A percentile compares a stretch with the other conserved stretches of the same genome.
These are phyloP conservation scores for Phytopythium chamaehyphon DNA, from an alignment of 352 stramenopile species.

Conservation along the genomic window DNA sequence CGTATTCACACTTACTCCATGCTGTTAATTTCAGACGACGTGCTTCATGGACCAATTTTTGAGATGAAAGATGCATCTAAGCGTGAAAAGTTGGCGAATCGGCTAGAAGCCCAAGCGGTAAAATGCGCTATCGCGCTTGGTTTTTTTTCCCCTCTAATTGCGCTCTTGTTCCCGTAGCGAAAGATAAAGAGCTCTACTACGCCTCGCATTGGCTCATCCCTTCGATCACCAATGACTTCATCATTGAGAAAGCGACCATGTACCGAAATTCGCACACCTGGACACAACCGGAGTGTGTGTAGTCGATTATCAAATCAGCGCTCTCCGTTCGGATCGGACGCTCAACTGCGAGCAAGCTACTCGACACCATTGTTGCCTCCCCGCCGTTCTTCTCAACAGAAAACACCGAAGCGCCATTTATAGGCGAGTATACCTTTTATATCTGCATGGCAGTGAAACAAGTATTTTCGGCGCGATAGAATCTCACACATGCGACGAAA, in stretches of 20 bases:
- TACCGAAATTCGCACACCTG: slow-evolving; percentile 15
- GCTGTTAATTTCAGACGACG: slow-evolving; percentile 17
- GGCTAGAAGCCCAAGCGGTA: slow-evolving; percentile 58
- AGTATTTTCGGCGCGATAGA: neutral
- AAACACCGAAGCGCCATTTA: slow-evolving; percentile 21
- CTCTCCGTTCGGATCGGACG: slow-evolving; percentile 54
- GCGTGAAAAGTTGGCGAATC: slow-evolving; percentile 61
- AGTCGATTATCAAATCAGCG: slow-evolving; percentile 48
- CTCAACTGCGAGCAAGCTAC: slow-evolving; percentile 75
- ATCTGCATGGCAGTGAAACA: too few relatives aligned
- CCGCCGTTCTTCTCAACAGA: slow-evolving; percentile 18
- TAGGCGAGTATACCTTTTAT: too few relatives aligned
- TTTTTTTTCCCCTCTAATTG: neutral
- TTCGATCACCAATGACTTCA: slow-evolving; percentile 7
- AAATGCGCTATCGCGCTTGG: too few relatives aligned
- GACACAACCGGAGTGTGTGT: slow-evolving; percentile 28
- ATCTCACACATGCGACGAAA: neutral
- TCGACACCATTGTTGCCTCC: slow-evolving; percentile 46
- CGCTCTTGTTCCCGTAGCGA: neutral
- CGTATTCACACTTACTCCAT: neutral
- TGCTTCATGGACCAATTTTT: slow-evolving; percentile 48
- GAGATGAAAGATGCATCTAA: slow-evolving; percentile 55
- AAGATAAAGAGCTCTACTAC: slow-evolving; percentile 5
- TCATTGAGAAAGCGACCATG: slow-evolving; percentile 24
- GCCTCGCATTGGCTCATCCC: neutral